Conservation (phyloP, 1,284 basidiomycete species). For the Cystobasidium pallidum region DNA sequence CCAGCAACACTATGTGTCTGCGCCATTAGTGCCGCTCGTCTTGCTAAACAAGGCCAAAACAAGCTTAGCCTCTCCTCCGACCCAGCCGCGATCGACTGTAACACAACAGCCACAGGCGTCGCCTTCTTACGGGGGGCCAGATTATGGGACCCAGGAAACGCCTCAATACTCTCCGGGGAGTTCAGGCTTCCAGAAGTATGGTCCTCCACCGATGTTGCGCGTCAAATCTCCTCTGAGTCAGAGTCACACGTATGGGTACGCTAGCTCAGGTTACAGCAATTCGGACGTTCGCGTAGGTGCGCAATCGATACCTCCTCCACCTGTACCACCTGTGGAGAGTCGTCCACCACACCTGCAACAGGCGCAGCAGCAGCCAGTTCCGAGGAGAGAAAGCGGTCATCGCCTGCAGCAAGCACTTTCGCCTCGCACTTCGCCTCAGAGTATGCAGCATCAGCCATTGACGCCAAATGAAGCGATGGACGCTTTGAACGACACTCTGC, state of each 20-base stretch:
- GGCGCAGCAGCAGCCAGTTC: conserved; percentile 7
- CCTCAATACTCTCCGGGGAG: conserved; percentile 11
- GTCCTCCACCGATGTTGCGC: conserved; percentile 32
- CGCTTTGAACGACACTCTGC: conserved; percentile 13
- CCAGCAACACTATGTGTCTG: conserved; percentile 21
- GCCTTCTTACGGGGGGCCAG: conserved; percentile 1
- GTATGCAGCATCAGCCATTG: background rate
- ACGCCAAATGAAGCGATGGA: conserved; percentile 14
- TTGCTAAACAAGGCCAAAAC: conserved; percentile 30
- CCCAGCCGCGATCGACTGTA: conserved; percentile 11
- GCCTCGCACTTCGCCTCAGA: conserved; percentile 7
- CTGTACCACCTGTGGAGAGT: conserved; percentile 35
- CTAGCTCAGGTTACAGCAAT: conserved; percentile 19
- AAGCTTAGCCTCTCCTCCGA: background rate
- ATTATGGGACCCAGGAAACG: background rate
- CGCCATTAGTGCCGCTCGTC: conserved; percentile 39
- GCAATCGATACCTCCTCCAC: conserved; percentile 38
- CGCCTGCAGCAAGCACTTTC: conserved; percentile 4
- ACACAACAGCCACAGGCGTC: conserved; percentile 9
- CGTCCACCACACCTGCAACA: conserved; percentile 18
- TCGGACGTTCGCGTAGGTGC: conserved; percentile 23
- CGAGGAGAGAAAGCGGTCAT: conserved; percentile 3
- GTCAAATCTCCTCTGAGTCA: conserved; percentile 33
- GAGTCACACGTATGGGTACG: conserved; percentile 16
- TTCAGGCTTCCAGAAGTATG: conserved; percentile 1